Evolutionary conservation across 1,284 basidiomycete genomes (phyloP).

Genomic region (Lentinula novae-zelandiae): DNA sequence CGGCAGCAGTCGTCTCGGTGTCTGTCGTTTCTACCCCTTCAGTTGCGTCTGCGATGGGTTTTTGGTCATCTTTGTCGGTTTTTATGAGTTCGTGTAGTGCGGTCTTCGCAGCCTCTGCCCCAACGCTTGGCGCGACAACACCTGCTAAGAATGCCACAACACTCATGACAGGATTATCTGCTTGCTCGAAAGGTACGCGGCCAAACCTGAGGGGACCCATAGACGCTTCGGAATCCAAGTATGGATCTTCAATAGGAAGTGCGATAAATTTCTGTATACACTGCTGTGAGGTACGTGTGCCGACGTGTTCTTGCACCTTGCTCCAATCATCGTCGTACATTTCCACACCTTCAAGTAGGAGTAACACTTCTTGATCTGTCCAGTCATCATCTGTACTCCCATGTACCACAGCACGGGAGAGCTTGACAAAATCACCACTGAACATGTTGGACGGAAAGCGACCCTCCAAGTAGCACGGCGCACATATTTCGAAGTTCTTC

Average conservation of each 20-base stretch:
- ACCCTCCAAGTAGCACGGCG: slow-evolving; percentile 92
- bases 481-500: slow-evolving; percentile 87
- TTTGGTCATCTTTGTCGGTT: slow-evolving; percentile 39
- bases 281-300: slow-evolving; percentile 87
- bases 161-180: slow-evolving; percentile 98
- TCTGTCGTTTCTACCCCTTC: slow-evolving; percentile 30
- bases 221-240: slow-evolving; percentile 69
- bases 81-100: slow-evolving; percentile 79
- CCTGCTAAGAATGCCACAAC: slow-evolving; percentile 96
- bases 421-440: slow-evolving; percentile 94
- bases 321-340: slow-evolving; percentile 99
- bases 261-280: slow-evolving; percentile 96
- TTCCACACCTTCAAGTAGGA: slow-evolving; percentile 92
- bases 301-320: slow-evolving; percentile 88
- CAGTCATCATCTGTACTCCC: slow-evolving; percentile 67
- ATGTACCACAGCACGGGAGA: slow-evolving; percentile 55
- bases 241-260: slow-evolving; percentile 95
- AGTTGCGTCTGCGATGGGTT: slow-evolving; percentile 31
- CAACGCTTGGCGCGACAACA: slow-evolving; percentile 88
- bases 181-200: slow-evolving; percentile 86
- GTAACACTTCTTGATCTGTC: slow-evolving; percentile 88
- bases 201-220: slow-evolving; percentile 81
- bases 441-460: slow-evolving; percentile 97
- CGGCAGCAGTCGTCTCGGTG: not conserved
- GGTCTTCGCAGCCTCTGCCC: slow-evolving; percentile 90